A percentile compares a stretch with the other conserved stretches of the same genome.
Evolutionary conservation across 2,329 filamentous ascomycete genomes (phyloP).

Genomic region (Xylariomycetidae sp.): DNA sequence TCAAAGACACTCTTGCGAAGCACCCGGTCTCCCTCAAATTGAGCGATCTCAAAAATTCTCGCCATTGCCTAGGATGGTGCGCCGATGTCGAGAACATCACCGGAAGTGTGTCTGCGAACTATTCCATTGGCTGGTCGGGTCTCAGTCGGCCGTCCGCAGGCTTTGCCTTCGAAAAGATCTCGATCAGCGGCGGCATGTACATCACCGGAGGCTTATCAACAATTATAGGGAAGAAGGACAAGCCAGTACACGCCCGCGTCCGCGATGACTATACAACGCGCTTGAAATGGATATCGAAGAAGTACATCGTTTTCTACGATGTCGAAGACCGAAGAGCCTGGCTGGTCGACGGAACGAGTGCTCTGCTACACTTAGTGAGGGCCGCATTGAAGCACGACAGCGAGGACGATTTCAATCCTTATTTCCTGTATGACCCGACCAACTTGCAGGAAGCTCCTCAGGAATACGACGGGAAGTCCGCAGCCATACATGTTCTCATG

Average conservation of each 20-base stretch:
- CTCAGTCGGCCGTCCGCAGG: background rate
- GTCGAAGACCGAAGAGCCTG: slow-evolving; percentile 24
- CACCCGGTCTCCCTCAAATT: background rate
- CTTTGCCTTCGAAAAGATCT: slow-evolving; percentile 15
- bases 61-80: slow-evolving; percentile 29
- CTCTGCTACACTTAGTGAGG: slow-evolving; percentile 28
- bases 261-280: slow-evolving; percentile 15
- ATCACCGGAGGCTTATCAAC: slow-evolving; percentile 15
- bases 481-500: slow-evolving; percentile 2
- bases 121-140: slow-evolving; percentile 7
- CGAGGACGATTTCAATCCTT: slow-evolving; percentile 5
- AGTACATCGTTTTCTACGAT: slow-evolving; percentile 26
- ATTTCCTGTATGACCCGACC: slow-evolving; percentile 1
- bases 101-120: slow-evolving; percentile 10
- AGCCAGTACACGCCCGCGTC: slow-evolving; percentile 6
- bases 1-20: background rate
- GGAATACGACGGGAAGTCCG: background rate
- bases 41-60: slow-evolving; percentile 8
- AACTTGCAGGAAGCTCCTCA: background rate
- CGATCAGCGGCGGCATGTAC: slow-evolving; percentile 14
- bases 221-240: slow-evolving; percentile 19
- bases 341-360: slow-evolving; percentile 28
- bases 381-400: slow-evolving; percentile 16
- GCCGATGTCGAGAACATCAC: slow-evolving; percentile 13
- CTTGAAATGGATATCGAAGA: slow-evolving; percentile 20